Conservation (phyloP, 768 basidiomycete species). For the Phylloporus rhodoxanthus region DNA sequence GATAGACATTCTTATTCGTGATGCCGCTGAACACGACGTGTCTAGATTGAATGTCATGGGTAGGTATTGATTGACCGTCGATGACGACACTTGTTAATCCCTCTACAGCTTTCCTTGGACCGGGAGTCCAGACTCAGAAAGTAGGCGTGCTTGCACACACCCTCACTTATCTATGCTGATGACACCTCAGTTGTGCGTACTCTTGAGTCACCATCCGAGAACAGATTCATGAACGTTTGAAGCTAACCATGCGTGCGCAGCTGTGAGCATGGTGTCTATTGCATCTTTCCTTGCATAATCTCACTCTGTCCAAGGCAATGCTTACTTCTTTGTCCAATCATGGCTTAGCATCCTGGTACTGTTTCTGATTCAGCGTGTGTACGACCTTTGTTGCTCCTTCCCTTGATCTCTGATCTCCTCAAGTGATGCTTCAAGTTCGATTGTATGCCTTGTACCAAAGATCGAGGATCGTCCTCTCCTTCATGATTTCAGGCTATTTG, state of each 20-base stretch:
- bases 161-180: not conserved
- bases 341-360: conserved; percentile 1
- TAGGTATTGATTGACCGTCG: not conserved
- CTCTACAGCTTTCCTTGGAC: conserved; percentile 12
- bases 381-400: not conserved
- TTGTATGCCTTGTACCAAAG: conserved; percentile 8
- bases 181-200: conserved; percentile 12
- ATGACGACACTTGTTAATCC: not conserved
- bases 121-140: not conserved
- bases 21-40: not conserved
- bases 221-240: not conserved
- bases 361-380: conserved; percentile 8
- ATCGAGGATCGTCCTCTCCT: conserved; percentile 3
- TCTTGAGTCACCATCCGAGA: not conserved
- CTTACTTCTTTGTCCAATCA: conserved; percentile 3
- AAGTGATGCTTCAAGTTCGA: conserved; percentile 13
- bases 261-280: conserved; percentile 8
- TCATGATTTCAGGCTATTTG: conserved; percentile 6
- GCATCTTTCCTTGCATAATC: not conserved
- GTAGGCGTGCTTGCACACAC: conserved; percentile 3
- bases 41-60: conserved; percentile 13
- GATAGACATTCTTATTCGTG: not conserved
- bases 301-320: conserved; percentile 7
- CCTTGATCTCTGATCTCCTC: not conserved
- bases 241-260: not conserved